Evolutionary conservation across 768 basidiomycete species (phyloP).

Genomic region (Tricholoma sp.): DNA sequence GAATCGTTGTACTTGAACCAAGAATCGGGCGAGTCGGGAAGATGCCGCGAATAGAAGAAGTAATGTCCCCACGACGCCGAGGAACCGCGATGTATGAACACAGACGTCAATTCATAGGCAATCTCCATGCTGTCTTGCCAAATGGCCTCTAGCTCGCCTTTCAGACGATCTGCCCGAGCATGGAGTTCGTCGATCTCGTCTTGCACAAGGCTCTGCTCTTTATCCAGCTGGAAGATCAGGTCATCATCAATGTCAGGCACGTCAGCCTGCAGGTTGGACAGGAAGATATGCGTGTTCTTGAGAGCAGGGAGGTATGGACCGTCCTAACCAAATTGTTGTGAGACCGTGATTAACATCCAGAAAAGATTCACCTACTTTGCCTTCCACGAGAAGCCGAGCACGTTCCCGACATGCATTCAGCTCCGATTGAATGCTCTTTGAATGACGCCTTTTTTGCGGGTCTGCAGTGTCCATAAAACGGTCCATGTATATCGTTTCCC

Average conservation of each 20-base stretch:
- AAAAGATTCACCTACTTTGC: slow-evolving; percentile 50
- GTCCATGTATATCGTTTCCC: slow-evolving; percentile 83
- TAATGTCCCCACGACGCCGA: slow-evolving; percentile 90
- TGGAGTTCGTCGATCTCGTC: slow-evolving; percentile 56
- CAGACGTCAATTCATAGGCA: slow-evolving; percentile 88
- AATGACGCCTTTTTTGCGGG: slow-evolving; percentile 61
- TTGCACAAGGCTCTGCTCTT: slow-evolving; percentile 49
- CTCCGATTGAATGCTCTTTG: slow-evolving; percentile 64
- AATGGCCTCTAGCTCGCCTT: slow-evolving; percentile 62
- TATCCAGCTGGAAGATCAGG: slow-evolving; percentile 44
- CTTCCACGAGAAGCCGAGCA: slow-evolving; percentile 59
- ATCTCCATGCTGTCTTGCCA: slow-evolving; percentile 66
- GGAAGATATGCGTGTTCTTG: slow-evolving; percentile 49
- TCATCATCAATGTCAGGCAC: slow-evolving; percentile 56
- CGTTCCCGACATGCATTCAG: slow-evolving; percentile 63
- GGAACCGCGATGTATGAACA: slow-evolving; percentile 91
- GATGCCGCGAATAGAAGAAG: slow-evolving; percentile 89
- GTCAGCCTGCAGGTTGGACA: slow-evolving; percentile 39
- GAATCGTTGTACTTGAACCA: slow-evolving; percentile 99
- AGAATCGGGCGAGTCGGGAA: slow-evolving; percentile 72
- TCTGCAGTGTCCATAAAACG: slow-evolving; percentile 82
- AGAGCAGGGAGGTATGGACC: slow-evolving; percentile 56
- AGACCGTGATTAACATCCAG: background rate
- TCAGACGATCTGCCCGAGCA: slow-evolving; percentile 44
- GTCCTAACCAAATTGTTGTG: slow-evolving; percentile 35